Base-by-base conservation (phyloP, 2,329 filamentous ascomycete species). In the Periconia macrospinosa region DNA sequence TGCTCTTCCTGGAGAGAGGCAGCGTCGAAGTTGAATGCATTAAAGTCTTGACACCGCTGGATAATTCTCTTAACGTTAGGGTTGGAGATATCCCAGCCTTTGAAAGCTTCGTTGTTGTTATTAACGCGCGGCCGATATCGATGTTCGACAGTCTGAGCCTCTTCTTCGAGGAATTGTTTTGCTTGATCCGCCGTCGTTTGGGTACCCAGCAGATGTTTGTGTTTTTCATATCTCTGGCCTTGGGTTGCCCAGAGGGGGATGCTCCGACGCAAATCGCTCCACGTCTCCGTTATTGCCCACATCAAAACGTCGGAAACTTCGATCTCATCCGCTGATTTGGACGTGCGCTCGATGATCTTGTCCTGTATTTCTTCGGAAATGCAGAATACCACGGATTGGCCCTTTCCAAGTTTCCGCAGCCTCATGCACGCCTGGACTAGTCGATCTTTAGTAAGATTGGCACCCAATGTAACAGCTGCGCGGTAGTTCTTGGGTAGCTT, bases 391-490 rank as follows among this genome's bases (percentile, higher is more conserved):
- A 91, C 80, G 0, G 83, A 85, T 59, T 92, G 88, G 0, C 86
- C 86, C 2, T 83, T 73, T 0, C 86, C 88, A 0, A 92, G 77
- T 54, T 86, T 83, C 11, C 88, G 72, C 81, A 91, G 85, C n/a
- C 88, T 72, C 85, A 66, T 66, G 55, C 86, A 88, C 42, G 85
- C 86, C 80, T 92, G 88, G 0, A 86, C 83, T 0, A 91, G 67
- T 14, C 81, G 76, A 55, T 92, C 89, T 55, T 92, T 92, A 0
- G 84, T 87, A 1, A 91, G 59, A 3, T 77, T 75, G 0, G 85
- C 78, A 0, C 88, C 88, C 0, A 93, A 67, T 0, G 87, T 91
- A 0, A 92, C 84, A 0, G 84, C 85, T 0, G 88, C 89, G 0
- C 83, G 76, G 58, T 86, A 87, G 11, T 80, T 5, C 0, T 53